These are phyloP conservation scores for Chaetomiaceae sp. DNA, from an alignment of 2,329 filamentous ascomycete species.

Conservation along the genomic window DNA sequence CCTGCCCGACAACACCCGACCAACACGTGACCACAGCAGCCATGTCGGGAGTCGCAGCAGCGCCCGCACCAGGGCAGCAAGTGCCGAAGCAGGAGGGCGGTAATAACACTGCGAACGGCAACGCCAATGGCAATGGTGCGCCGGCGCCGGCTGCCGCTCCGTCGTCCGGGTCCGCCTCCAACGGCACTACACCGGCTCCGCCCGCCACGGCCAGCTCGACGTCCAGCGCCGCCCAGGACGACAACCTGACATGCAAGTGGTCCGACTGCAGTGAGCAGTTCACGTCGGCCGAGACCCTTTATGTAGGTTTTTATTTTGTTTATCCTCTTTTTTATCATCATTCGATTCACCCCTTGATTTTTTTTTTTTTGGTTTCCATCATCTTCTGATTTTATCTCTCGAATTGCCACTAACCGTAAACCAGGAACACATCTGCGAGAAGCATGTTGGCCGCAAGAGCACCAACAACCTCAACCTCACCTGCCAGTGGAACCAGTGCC, in stretches of 20 bases:
- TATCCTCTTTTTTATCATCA: neutral
- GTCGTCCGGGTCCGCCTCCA: constrained; percentile 40
- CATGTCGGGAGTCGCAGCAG: constrained; percentile 8
- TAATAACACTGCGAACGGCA: constrained; percentile 19
- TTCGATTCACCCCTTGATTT: neutral
- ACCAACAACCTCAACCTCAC: constrained; percentile 98
- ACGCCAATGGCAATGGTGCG: no score
- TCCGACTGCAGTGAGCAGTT: constrained; percentile 54
- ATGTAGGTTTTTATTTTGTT: constrained; percentile 40
- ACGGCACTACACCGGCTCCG: constrained; percentile 47
- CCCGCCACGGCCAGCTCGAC: constrained; percentile 32
- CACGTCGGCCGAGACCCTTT: constrained; percentile 50
- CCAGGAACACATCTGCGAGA: constrained; percentile 96
- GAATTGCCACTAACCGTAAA: constrained; percentile 1
- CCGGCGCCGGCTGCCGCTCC: no score
- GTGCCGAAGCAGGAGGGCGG: constrained; percentile 1
- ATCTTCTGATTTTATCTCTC: neutral
- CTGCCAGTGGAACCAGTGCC: constrained; percentile 94
- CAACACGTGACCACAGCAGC: neutral
- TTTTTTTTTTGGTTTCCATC: neutral
- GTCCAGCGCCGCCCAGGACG: constrained; percentile 31
- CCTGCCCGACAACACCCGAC: constrained; percentile 5
- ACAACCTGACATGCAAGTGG: constrained; percentile 57
- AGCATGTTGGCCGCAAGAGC: constrained; percentile 96
- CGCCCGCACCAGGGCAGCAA: neutral